phyloP scores from a whole-genome alignment of 108 stramenopile species.

The Pseudonitzschia pungens region DNA sequence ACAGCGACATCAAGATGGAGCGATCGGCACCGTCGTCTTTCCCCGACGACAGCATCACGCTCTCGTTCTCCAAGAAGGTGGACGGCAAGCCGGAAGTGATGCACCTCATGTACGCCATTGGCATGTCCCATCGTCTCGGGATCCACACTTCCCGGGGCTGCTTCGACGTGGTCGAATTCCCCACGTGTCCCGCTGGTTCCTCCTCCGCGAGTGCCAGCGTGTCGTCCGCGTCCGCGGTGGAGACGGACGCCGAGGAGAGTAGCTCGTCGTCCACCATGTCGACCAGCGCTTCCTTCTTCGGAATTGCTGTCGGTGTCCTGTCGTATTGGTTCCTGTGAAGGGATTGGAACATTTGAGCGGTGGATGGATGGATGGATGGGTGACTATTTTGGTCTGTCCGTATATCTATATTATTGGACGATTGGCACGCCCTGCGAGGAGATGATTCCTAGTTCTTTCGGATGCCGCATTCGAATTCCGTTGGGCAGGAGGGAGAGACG shows the following conservation, averaged over 20 bases:
- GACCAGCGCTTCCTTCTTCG: no score
- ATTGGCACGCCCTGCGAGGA: no score
- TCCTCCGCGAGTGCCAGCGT: background rate
- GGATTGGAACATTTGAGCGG: no score
- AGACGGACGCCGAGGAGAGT: background rate
- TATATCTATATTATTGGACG: no score
- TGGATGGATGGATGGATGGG: no score
- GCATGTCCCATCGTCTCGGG: conserved; percentile 28
- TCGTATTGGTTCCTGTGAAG: no score
- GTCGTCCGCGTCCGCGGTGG: background rate
- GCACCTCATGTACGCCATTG: conserved; percentile 52
- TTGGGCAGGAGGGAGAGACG: no score
- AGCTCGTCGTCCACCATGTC: background rate
- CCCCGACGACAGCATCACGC: conserved; percentile 22
- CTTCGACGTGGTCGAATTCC: conserved; percentile 27
- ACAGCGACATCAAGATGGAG: conserved; percentile 1
- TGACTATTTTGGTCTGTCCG: no score
- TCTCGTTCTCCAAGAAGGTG: conserved; percentile 25
- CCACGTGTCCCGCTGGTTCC: background rate
- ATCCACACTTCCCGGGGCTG: conserved; percentile 40
- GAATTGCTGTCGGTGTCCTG: no score
- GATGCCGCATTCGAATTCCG: no score
- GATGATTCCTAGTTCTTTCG: no score
- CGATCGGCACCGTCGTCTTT: conserved; percentile 1
- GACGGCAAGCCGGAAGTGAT: conserved; percentile 33